Conservation (phyloP, 202 grass and related monocot species). For the Saccharum hybrid region DNA sequence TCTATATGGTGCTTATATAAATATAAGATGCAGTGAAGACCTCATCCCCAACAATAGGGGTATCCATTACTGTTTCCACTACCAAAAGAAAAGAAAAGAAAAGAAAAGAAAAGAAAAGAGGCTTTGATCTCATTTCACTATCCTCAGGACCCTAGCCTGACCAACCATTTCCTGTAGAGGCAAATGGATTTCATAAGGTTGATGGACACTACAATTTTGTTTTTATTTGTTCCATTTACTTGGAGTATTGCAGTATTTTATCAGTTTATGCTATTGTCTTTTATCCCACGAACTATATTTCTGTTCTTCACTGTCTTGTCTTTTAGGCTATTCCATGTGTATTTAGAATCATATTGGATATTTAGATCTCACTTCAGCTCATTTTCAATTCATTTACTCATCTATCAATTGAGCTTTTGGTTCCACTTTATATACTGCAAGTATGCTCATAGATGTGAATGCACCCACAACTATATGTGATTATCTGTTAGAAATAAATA, state of each 20-base stretch:
- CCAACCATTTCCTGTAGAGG: constrained; percentile 19
- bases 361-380: neutral
- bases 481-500: neutral
- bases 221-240: constrained; percentile 22
- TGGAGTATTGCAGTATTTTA: constrained; percentile 1
- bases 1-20: neutral
- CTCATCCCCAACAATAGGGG: neutral
- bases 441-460: constrained; percentile 19
- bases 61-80: neutral
- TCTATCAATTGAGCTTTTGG: constrained; percentile 8
- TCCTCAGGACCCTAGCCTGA: neutral
- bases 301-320: constrained; percentile 14
- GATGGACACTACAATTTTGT: neutral
- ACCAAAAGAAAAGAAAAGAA: neutral
- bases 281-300: constrained; percentile 8
- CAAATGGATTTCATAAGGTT: constrained; percentile 16
- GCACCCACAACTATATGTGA: neutral
- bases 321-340: constrained; percentile 24
- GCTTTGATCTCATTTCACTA: neutral
- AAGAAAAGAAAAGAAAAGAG: neutral
- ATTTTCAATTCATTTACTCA: constrained; percentile 16
- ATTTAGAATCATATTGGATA: constrained; percentile 22
- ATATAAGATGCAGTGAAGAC: constrained; percentile 6
- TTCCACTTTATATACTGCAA: neutral
- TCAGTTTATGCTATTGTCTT: neutral